phyloP scores from a whole-genome alignment of 2,329 filamentous ascomycete species.

The Chalara sp. region DNA sequence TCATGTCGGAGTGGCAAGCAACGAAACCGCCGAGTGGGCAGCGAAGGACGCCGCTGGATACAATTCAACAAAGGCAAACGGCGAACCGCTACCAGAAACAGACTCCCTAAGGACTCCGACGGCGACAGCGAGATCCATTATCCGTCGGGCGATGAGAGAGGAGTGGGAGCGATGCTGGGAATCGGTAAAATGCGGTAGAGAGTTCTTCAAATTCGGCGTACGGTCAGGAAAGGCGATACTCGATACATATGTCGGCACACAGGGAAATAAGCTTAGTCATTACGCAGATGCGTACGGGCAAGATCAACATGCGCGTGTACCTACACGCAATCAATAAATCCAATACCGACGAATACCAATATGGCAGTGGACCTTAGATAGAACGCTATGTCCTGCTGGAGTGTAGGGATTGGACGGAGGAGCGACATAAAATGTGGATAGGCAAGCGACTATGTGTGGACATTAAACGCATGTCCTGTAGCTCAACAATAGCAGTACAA shows the following conservation, averaged over 20 bases:
- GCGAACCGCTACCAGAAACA: conserved; percentile 8
- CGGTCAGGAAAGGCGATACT: conserved; percentile 1
- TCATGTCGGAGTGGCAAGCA: conserved; percentile 10
- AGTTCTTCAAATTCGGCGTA: conserved; percentile 1
- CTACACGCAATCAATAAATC: conserved; percentile 26
- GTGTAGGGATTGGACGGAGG: conserved; percentile 1
- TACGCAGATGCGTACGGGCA: conserved; percentile 22
- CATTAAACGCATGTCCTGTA: conserved; percentile 4
- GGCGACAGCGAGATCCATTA: conserved; percentile 7
- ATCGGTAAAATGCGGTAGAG: background rate
- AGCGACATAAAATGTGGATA: conserved; percentile 2
- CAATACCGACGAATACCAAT: conserved; percentile 14
- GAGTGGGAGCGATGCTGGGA: conserved; percentile 1
- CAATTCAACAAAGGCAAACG: conserved; percentile 7
- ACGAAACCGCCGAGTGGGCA: conserved; percentile 14
- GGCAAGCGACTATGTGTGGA: conserved; percentile 2
- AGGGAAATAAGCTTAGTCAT: conserved; percentile 22
- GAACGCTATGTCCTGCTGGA: background rate
- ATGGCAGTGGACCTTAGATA: background rate
- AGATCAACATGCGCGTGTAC: conserved; percentile 23
- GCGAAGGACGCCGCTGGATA: conserved; percentile 14
- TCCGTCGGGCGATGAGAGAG: conserved; percentile 15
- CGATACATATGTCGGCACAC: conserved; percentile 6
- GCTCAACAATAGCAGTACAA: conserved; percentile 3
- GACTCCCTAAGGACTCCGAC: conserved; percentile 11